Percentiles rank a stretch among this genome's conserved stretches.
These are phyloP conservation scores for Phoma sp. DNA, from an alignment of 2,329 filamentous ascomycete species.

Conservation along the genomic window DNA sequence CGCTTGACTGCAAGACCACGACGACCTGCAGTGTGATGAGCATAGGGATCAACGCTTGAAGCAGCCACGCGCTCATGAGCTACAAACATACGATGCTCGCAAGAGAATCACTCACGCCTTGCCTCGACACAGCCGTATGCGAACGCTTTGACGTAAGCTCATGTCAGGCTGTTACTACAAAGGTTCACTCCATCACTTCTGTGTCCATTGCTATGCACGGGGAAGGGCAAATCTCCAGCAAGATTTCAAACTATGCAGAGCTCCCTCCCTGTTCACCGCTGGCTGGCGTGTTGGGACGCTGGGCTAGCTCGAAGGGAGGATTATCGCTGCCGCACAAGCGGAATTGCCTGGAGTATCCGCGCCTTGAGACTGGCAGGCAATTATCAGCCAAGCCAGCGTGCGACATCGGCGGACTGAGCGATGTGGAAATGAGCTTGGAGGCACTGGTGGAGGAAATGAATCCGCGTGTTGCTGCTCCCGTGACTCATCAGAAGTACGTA, in stretches of 20 bases:
- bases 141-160: background rate
- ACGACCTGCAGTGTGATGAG: slow-evolving; percentile 5
- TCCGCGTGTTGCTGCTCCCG: slow-evolving; percentile 41
- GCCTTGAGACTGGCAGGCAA: slow-evolving; percentile 16
- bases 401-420: slow-evolving; percentile 42
- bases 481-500: slow-evolving; percentile 45
- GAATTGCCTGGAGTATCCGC: slow-evolving; percentile 40
- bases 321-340: slow-evolving; percentile 5
- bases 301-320: slow-evolving; percentile 13
- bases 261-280: slow-evolving; percentile 15
- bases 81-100: slow-evolving; percentile 4
- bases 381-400: slow-evolving; percentile 21
- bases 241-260: slow-evolving; percentile 19
- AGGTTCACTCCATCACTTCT: slow-evolving; percentile 22
- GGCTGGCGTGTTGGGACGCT: slow-evolving; percentile 14
- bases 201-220: slow-evolving; percentile 8
- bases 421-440: slow-evolving; percentile 18
- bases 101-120: slow-evolving; percentile 20
- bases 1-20: slow-evolving; percentile 1
- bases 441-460: slow-evolving; percentile 29
- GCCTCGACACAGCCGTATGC: slow-evolving; percentile 4
- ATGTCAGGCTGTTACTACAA: slow-evolving; percentile 16
- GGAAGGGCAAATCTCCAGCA: slow-evolving; percentile 20
- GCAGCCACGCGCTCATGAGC: slow-evolving; percentile 22
- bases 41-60: slow-evolving; percentile 4